Conservation (phyloP, 306 rosid species). For the Ochetophila trinervis region DNA sequence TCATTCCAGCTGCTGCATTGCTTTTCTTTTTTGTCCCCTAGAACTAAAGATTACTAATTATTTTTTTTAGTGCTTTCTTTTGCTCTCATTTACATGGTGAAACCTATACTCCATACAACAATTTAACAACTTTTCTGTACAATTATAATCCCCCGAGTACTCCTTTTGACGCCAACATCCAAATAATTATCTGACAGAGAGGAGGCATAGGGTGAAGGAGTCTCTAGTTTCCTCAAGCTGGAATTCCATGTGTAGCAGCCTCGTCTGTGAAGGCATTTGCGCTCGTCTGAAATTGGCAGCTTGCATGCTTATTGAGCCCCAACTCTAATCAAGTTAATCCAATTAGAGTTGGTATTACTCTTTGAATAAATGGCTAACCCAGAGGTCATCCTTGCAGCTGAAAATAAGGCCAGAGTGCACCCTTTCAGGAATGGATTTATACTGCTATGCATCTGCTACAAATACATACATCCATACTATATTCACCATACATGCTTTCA, state of each 20-base stretch:
- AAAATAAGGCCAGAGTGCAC: not conserved
- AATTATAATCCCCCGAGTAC: constrained; percentile 42
- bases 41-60: constrained; percentile 41
- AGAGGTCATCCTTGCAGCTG: constrained; percentile 21
- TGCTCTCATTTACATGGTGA: constrained; percentile 50
- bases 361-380: constrained; percentile 4
- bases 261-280: constrained; percentile 1
- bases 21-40: constrained; percentile 31
- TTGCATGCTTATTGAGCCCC: constrained; percentile 10
- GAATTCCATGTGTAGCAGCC: not conserved
- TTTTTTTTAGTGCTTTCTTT: constrained; percentile 45
- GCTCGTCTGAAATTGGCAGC: constrained; percentile 20
- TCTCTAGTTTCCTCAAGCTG: constrained; percentile 1
- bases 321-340: constrained; percentile 8
- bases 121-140: constrained; percentile 43
- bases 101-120: constrained; percentile 43
- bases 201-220: constrained; percentile 5
- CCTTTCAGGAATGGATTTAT: not conserved
- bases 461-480: no score
- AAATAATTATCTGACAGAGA: constrained; percentile 21
- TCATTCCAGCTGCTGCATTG: constrained; percentile 24
- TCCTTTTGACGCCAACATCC: constrained; percentile 29
- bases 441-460: no score
- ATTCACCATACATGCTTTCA: no score
- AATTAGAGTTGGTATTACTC: not conserved